Evolutionary conservation across 169 alveolate species (phyloP).

Genomic region (Plasmodium malariae): DNA sequence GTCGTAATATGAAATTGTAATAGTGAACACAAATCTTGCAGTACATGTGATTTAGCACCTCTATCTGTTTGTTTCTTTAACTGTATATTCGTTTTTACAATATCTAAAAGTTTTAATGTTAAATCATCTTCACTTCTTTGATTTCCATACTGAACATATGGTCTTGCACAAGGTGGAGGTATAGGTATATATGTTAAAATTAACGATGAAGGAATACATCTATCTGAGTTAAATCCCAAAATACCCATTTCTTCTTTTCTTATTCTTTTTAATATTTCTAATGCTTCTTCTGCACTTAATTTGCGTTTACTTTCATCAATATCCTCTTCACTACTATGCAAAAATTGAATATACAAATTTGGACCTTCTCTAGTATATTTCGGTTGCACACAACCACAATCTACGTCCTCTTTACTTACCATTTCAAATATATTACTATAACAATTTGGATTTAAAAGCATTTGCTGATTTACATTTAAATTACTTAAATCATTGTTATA

Average conservation of each 20-base stretch:
- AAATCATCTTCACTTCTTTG: conserved; percentile 98
- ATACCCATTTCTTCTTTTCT: conserved; percentile 92
- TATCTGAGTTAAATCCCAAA: conserved; percentile 96
- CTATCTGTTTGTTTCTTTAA: conserved; percentile 90
- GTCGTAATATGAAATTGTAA: conserved; percentile 98
- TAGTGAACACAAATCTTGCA: conserved; percentile 92
- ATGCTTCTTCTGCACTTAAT: conserved; percentile 92
- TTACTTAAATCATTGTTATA: conserved; percentile 68
- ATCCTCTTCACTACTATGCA: conserved; percentile 89
- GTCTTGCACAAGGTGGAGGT: conserved; percentile 99
- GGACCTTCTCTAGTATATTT: conserved; percentile 92
- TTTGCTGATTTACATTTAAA: conserved; percentile 59
- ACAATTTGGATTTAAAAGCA: conserved; percentile 56
- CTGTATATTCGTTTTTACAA: conserved; percentile 94
- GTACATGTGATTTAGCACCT: conserved; percentile 94
- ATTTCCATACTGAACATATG: conserved; percentile 95
- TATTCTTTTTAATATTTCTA: conserved; percentile 91
- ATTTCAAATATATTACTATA: conserved; percentile 75
- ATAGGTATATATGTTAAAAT: conserved; percentile 96
- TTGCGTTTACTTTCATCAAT: conserved; percentile 83
- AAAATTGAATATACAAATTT: conserved; percentile 88
- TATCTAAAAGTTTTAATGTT: conserved; percentile 96
- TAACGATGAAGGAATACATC: conserved; percentile 96
- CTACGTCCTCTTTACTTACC: conserved; percentile 77
- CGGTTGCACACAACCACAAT: conserved; percentile 94